Evolutionary conservation across 352 stramenopile genomes (phyloP), one percentile per base, ranked within the genome.

Genomic region (Phytophthora aleatoria): DNA sequence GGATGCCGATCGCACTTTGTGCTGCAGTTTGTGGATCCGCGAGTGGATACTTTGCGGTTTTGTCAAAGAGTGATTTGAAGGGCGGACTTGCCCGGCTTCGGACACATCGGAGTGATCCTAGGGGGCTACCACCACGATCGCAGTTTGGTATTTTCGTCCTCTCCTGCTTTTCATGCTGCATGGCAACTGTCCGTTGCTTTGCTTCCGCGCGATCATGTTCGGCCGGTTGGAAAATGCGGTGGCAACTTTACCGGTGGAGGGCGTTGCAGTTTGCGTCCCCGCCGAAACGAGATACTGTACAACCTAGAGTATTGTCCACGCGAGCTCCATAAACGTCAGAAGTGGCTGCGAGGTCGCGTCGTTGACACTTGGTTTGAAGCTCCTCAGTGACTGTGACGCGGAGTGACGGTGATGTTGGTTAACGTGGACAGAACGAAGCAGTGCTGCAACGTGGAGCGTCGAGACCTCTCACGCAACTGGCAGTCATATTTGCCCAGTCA

Each of bases 1-100:
- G 48, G 48, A 26, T 42, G n/a, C 30, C 62, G 61, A 50, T 66
- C 62, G 52, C 52, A 50, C 44, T 44, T 71, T 31, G 57, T 67
- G 64, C 39, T 8, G 28, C 36, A 62, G 11, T 28, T 57, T 71
- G 64, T 67, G 57, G 64, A 49, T 43, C 30, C 3, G 31, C 24
- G 31, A 44, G 27, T 10, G 41, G 62, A 64, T 50, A 58, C 44
- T 36, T 57, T 56, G 41, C 11, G 38, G 11, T 41, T 45, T 26
- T 45, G 5, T 15, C 45, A 54, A 41, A 3, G 15, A 60, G 24
- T 48, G 53, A 28, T 41, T 64, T 65, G 57, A 60, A 66, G 50
- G 50, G 50, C 44, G 33, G 59, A 67, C 30, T 50, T 60, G 50
- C 35, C 42, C 33, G 39, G 43, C 27, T 44, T 55, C 41, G 33